Evolutionary conservation across 2,329 filamentous ascomycete genomes (phyloP).

Genomic region (Phoma sp.): DNA sequence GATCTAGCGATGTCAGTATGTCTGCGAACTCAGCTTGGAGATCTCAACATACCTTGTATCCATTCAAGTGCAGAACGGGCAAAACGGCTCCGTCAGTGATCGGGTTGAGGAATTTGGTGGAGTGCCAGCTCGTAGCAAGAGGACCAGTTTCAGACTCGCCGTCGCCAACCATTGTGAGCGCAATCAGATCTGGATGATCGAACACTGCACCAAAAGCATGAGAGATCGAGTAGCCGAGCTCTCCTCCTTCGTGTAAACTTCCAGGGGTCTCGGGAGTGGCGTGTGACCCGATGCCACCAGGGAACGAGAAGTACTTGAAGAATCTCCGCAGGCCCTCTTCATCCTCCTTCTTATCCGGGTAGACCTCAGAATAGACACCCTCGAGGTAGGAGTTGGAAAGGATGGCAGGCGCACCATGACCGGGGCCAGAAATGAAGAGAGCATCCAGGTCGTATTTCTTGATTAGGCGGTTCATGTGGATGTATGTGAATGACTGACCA

Average conservation of each 20-base stretch:
- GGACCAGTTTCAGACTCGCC: conserved; percentile 84
- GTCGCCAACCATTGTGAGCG: conserved; percentile 80
- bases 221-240: conserved; percentile 81
- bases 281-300: conserved; percentile 78
- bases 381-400: conserved; percentile 80
- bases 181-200: conserved; percentile 76
- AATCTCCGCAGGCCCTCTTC: conserved; percentile 74
- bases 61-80: conserved; percentile 79
- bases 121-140: conserved; percentile 81
- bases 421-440: conserved; percentile 78
- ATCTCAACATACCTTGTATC: conserved; percentile 74
- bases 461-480: conserved; percentile 83
- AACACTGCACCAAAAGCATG: conserved; percentile 81
- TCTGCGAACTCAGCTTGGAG: not conserved
- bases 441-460: conserved; percentile 79
- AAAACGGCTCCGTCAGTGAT: conserved; percentile 79
- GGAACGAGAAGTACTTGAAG: conserved; percentile 86
- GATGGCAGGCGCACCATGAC: conserved; percentile 78
- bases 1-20: conserved; percentile 27
- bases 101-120: conserved; percentile 82
- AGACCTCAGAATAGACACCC: conserved; percentile 79
- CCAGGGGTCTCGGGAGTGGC: conserved; percentile 81
- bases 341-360: conserved; percentile 75
- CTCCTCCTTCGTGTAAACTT: conserved; percentile 79
- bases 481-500: conserved; percentile 82